Conservation (phyloP, 129 eudicot species). For the Lactuca saligna region DNA sequence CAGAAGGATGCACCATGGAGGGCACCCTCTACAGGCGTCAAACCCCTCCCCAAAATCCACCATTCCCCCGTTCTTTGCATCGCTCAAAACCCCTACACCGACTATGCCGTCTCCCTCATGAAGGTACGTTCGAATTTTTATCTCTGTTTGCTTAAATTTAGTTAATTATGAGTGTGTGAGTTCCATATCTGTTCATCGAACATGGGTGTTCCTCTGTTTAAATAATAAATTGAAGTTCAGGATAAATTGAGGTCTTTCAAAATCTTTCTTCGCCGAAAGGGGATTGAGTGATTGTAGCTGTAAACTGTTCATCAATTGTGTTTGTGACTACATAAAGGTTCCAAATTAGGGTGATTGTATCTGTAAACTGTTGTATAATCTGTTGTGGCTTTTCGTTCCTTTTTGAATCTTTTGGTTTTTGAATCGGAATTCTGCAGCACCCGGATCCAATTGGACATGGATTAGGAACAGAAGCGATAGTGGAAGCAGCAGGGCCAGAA, state of each 20-base stretch:
- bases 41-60: slow-evolving; percentile 77
- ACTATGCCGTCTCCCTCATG: slow-evolving; percentile 71
- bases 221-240: background rate
- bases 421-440: slow-evolving; percentile 56
- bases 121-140: slow-evolving; percentile 40
- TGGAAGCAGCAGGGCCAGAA: slow-evolving; percentile 98
- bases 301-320: background rate
- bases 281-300: background rate
- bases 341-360: background rate
- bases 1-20: slow-evolving; percentile 87
- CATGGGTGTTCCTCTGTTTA: background rate
- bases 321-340: background rate
- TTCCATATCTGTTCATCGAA: background rate
- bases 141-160: background rate
- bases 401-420: slow-evolving; percentile 6
- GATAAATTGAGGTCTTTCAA: background rate
- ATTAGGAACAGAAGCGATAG: slow-evolving; percentile 75
- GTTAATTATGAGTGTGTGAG: background rate
- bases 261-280: background rate
- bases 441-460: slow-evolving; percentile 88
- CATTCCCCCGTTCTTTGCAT: slow-evolving; percentile 63
- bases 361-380: background rate
- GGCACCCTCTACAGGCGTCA: slow-evolving; percentile 40
- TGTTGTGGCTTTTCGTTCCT: slow-evolving; percentile 18
- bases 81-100: slow-evolving; percentile 59